These are phyloP conservation scores for Solanum hybrid DNA, from an alignment of 305 asterid species.

Conservation along the genomic window DNA sequence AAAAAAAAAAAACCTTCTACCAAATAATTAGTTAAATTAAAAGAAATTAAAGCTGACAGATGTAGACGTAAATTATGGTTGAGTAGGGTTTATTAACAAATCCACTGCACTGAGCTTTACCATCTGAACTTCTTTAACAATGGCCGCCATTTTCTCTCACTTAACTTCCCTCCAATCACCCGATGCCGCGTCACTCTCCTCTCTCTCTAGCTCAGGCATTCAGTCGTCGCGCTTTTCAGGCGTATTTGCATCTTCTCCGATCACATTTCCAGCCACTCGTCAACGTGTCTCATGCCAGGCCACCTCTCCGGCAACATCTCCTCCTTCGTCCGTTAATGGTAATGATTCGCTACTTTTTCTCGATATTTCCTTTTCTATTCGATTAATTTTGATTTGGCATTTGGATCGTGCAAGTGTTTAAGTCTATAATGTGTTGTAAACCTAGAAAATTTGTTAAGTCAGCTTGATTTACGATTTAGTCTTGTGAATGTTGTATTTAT, in stretches of 20 bases:
- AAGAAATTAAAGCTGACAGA: not conserved
- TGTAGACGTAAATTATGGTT: not conserved
- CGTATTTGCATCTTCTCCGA: constrained; percentile 23
- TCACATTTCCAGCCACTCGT: constrained; percentile 19
- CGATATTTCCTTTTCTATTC: not conserved
- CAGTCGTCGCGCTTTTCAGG: constrained; percentile 20
- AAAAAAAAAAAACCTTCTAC: not conserved
- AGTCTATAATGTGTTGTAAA: not conserved
- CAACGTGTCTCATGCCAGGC: constrained; percentile 58
- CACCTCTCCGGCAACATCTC: constrained; percentile 31
- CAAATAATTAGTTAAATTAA: not conserved
- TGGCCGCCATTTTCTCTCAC: constrained; percentile 42
- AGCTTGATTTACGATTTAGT: not conserved
- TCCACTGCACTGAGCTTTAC: not conserved
- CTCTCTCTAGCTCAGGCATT: constrained; percentile 15
- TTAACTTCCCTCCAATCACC: constrained; percentile 32
- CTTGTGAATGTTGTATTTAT: not conserved
- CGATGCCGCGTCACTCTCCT: constrained; percentile 22
- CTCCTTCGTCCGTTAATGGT: constrained; percentile 30
- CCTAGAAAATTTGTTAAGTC: not conserved
- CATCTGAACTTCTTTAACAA: not conserved
- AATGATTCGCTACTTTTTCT: constrained; percentile 31
- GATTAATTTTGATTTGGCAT: not conserved
- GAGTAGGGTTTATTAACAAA: constrained; percentile 7
- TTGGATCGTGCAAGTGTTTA: not conserved